Base-by-base conservation (phyloP, 495 filamentous ascomycete species). In the Lophiotrema nucula region DNA sequence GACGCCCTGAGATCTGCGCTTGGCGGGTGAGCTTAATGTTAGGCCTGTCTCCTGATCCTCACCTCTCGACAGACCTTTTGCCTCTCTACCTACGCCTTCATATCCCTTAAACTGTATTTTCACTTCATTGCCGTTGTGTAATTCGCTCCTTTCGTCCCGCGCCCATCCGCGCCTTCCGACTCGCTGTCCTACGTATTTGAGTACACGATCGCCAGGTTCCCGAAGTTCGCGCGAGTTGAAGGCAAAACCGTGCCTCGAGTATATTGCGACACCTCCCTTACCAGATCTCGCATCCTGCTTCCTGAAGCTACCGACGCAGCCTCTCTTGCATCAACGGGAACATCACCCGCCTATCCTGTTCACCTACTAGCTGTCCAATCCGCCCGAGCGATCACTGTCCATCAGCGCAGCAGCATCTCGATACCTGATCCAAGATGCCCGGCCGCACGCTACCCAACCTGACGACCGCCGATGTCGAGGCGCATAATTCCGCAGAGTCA, bases 401-500 rank as follows among this genome's bases (percentile, higher is more conserved):
- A n/a, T n/a, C n/a, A n/a, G n/a, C n/a, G n/a, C n/a, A n/a, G n/a
- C n/a, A n/a, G n/a, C n/a, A n/a, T n/a, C n/a, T n/a, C n/a, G n/a
- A n/a, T n/a, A n/a, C n/a, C n/a, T n/a, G n/a, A n/a, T 11, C 57
- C 27, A 66, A n/a, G 19, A 68, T 69, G 60, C 61, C 69, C 22
- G 66, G 41, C 44, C 80, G 79, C 66, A 86, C 80, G 35, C 79
- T 97, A 24, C 91, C 92, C 37, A 93, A 84, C 19, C 83, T 96
- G 67, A 83, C 86, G 26, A 72, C 77, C 64, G 80, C 84, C 55
- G 89, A 97, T 69, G 83, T 99, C 62, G 82, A 83, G 68, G 77
- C 84, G 60, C 90, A 92, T 71, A 95, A 90, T 67, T 86, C 80
- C 43, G 72, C 70, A 35, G 85, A 91, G 70, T 95, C 89, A 21